Base-by-base conservation (phyloP, 169 alveolate genomes). In the Perkinsus olseni region DNA sequence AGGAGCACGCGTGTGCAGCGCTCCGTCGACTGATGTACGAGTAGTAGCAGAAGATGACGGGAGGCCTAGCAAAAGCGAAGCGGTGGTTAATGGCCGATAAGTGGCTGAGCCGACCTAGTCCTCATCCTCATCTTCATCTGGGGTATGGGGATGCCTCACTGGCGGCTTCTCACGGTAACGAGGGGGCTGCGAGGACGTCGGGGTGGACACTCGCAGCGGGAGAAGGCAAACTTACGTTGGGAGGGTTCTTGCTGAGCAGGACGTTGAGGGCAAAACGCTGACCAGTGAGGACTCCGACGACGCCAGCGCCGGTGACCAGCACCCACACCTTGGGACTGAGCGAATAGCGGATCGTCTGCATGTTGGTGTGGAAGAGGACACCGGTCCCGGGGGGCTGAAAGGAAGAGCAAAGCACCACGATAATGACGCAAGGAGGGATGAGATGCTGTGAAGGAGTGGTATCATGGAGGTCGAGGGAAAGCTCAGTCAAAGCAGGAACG, bases 361-460 rank as follows among this genome's bases (percentile, higher is more conserved):
- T 62, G 31, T 62, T 62, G 82, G 82, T 62, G 82, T 62, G 82
- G 82, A 62, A 62, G 82, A 62, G 82, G 82, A 62, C 34, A 24
- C 82, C 82, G 17, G 82, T 62, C 37, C 82, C 82, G 82, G 82
- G 82, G 82, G 82, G 82, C 82, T 62, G 82, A 62, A 62, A 45
- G 17, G 17, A 45, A 17, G 62, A 45, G 17, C 62, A 17, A 10
- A 6, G 62, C 6, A 6, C 24, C 6, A 17, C 6, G 24, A 17
- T 45, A 17, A 45, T 17, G 62, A 10, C 6, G 6, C 24, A 45
- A 45, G 17, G 62, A 6, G 17, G 17, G 62, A 10, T 45, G 62
- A 45, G 17, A 10, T 6, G 62, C 6, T 45, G 62, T 17, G 17
- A 45, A 45, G 62, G 62, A 45, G 17, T 45, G 62, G 17, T 45